Percentiles rank a stretch among this genome's conserved stretches.
phyloP scores from a whole-genome alignment of 164 flowering plant genomes.

The Buxus sempervirens region DNA sequence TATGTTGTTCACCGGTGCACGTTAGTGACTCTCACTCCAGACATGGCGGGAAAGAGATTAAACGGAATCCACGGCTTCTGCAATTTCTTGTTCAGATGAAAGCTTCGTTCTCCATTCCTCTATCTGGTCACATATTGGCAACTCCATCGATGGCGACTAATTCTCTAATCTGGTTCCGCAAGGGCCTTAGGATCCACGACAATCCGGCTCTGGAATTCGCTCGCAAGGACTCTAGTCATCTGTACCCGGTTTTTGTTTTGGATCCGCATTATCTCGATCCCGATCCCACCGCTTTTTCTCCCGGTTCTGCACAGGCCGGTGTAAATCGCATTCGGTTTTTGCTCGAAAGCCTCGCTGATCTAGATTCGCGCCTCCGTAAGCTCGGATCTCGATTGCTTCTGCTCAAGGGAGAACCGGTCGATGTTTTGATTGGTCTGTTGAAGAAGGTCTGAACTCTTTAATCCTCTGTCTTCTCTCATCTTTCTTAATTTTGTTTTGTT shows the following conservation, averaged over 20 bases:
- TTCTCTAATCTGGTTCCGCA: conserved; percentile 87
- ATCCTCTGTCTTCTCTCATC: not conserved
- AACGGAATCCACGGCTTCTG: not conserved
- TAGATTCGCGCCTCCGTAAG: conserved; percentile 57
- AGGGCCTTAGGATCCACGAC: conserved; percentile 87
- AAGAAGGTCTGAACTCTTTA: conserved; percentile 42
- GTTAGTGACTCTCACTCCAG: not conserved
- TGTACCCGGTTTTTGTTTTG: conserved; percentile 82
- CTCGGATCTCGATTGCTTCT: conserved; percentile 77
- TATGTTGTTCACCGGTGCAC: conserved; percentile 3
- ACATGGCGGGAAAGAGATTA: not conserved
- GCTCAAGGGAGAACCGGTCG: conserved; percentile 68
- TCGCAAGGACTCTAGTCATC: conserved; percentile 27
- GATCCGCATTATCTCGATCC: conserved; percentile 85
- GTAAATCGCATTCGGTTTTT: conserved; percentile 78
- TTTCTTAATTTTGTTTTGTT: not conserved
- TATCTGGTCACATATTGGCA: conserved; percentile 2
- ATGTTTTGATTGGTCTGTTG: conserved; percentile 54
- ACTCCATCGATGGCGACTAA: conserved; percentile 34
- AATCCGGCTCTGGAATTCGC: conserved; percentile 83
- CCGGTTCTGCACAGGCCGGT: conserved; percentile 71
- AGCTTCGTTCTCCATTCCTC: conserved; percentile 8
- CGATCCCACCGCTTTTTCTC: conserved; percentile 58
- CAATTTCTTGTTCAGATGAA: conserved; percentile 5
- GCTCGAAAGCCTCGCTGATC: conserved; percentile 80